These are phyloP conservation scores for Salix caprea DNA, from an alignment of 345 rosid species.

Conservation along the genomic window DNA sequence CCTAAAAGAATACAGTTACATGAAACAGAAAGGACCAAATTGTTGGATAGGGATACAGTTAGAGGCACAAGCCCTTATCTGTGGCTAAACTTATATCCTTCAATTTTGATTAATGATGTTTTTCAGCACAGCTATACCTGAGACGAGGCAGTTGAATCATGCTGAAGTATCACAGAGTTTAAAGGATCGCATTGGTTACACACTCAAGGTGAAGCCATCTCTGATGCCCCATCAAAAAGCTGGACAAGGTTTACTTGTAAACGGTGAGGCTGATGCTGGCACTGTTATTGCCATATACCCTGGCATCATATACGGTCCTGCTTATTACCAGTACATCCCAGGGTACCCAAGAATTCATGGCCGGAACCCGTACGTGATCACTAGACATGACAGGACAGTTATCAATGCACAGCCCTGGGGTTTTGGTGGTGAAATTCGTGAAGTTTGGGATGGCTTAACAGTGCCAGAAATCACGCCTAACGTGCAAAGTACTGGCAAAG, in stretches of 20 bases:
- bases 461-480: conserved; percentile 27
- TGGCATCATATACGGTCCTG: conserved; percentile 69
- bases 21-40: not conserved
- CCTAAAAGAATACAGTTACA: no score
- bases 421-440: conserved; percentile 58
- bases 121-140: conserved; percentile 70
- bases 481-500: conserved; percentile 19
- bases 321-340: conserved; percentile 70
- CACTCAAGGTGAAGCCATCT: conserved; percentile 58
- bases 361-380: conserved; percentile 66
- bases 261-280: conserved; percentile 77
- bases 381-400: conserved; percentile 71
- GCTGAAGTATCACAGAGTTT: conserved; percentile 53
- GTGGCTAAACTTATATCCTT: conserved; percentile 1
- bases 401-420: conserved; percentile 93
- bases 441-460: conserved; percentile 51
- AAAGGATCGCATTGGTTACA: conserved; percentile 65
- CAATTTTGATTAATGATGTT: conserved; percentile 37
- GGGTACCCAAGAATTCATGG: conserved; percentile 71
- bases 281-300: conserved; percentile 80
- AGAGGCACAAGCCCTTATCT: not conserved
- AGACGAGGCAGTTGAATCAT: conserved; percentile 54
- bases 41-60: not conserved
- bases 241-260: conserved; percentile 66
- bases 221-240: conserved; percentile 65